phyloP scores from a whole-genome alignment of 345 rosid genomes.

The Pistacia integerrima region DNA sequence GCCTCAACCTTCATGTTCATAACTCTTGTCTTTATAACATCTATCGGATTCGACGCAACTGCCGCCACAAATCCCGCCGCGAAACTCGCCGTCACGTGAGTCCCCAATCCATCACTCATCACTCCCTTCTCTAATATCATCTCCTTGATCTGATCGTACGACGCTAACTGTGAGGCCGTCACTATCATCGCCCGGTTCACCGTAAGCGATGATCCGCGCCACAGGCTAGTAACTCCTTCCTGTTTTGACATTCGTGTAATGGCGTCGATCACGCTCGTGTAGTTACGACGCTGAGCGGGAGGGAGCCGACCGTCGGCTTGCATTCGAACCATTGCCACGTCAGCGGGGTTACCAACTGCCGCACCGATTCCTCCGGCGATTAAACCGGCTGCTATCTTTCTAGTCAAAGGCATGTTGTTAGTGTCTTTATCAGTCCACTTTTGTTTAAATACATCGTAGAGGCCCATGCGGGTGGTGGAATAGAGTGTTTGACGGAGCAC shows the following conservation, averaged over 20 bases:
- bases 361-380: constrained; percentile 76
- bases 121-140: constrained; percentile 42
- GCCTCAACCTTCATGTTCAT: constrained; percentile 80
- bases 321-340: constrained; percentile 88
- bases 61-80: constrained; percentile 80
- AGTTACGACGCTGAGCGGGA: constrained; percentile 58
- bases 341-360: constrained; percentile 80
- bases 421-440: constrained; percentile 65
- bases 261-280: constrained; percentile 69
- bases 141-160: constrained; percentile 80
- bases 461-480: constrained; percentile 92
- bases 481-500: constrained; percentile 78
- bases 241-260: constrained; percentile 55
- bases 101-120: constrained; percentile 66
- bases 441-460: constrained; percentile 67
- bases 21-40: constrained; percentile 83
- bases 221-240: constrained; percentile 68
- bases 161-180: constrained; percentile 71
- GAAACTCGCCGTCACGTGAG: constrained; percentile 75
- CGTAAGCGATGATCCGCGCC: constrained; percentile 77
- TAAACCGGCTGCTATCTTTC: constrained; percentile 62
- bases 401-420: constrained; percentile 48
- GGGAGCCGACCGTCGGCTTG: constrained; percentile 86
- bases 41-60: constrained; percentile 83
- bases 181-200: constrained; percentile 85